Base-by-base conservation (phyloP, 2,329 filamentous ascomycete species). In the Penicillium rolfsii region DNA sequence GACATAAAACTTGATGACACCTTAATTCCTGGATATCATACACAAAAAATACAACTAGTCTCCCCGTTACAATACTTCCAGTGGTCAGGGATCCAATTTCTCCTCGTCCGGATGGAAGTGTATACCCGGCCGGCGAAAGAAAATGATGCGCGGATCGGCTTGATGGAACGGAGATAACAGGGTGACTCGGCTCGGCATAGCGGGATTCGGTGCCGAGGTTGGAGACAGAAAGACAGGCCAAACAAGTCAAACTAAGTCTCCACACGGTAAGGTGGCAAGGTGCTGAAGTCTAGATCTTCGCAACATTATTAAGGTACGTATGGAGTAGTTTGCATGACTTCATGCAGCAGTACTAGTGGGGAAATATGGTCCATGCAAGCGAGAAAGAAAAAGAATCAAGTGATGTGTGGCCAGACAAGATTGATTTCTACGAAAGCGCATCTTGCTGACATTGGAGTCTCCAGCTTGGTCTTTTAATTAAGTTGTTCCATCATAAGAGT, bases 131-230 rank as follows among this genome's bases (percentile, higher is more conserved):
- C 24, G 50, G 35, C 50, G 50, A 52, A 40, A 36, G 5, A 3
- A 36, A 36, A 36, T 40, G 50, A 52, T 40, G 19, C 33, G 50
- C 49, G 50, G 50, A 40, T 49, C 55, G 43, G 35, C 19, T 48
- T 26, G 43, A 28, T 33, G 28, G 5, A 19, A 35, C 26, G 45
- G 54, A 45, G 40, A 50, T 48, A 57, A 57, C 33, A 57, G 16
- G 12, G 24, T 14, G 24, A 50, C 36, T 55, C 61, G 78, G 52
- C 38, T 55, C 38, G 52, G 52, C 38, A 43, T 24, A 14, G 22
- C 52, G 49, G 49, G 49, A 52, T 52, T 40, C 48, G 35, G 28
- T 48, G 35, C 52, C 52, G 52, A 55, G 52, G 52, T 55, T 30
- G 11, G 11, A 33, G 30, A 33, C 8, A 33, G 3, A 11, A 33